Conservation (phyloP, 495 filamentous ascomycete genomes). For the Tuber indicum region DNA sequence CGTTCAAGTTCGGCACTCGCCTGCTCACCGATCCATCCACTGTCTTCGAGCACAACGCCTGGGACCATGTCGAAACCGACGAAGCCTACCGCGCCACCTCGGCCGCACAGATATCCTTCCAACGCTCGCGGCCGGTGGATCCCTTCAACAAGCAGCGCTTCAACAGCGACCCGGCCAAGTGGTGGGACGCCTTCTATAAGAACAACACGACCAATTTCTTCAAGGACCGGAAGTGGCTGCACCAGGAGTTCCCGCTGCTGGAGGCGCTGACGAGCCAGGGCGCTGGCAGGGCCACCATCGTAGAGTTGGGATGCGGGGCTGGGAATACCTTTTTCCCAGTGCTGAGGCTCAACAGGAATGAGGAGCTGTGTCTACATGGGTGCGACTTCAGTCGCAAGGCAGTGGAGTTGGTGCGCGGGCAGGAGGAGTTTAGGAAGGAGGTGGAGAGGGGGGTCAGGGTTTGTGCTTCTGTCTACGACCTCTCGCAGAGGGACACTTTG, state of each 20-base stretch:
- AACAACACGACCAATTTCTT: slow-evolving; percentile 96
- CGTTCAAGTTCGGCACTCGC: slow-evolving; percentile 92
- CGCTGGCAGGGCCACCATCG: slow-evolving; percentile 56
- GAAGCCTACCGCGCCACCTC: slow-evolving; percentile 74
- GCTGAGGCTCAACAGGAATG: slow-evolving; percentile 70
- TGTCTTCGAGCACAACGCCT: slow-evolving; percentile 93
- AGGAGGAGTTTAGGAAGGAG: slow-evolving; percentile 50
- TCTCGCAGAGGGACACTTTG: slow-evolving; percentile 54
- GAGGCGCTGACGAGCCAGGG: slow-evolving; percentile 56
- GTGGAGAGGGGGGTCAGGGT: slow-evolving; percentile 53
- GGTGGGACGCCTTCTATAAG: slow-evolving; percentile 69
- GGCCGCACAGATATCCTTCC: slow-evolving; percentile 69
- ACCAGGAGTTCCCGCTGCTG: slow-evolving; percentile 87
- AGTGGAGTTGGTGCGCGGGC: slow-evolving; percentile 75
- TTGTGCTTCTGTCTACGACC: slow-evolving; percentile 88
- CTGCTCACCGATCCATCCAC: slow-evolving; percentile 73
- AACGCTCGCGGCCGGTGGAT: slow-evolving; percentile 73
- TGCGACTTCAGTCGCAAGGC: slow-evolving; percentile 91
- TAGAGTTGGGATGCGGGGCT: slow-evolving; percentile 91
- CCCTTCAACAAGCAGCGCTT: slow-evolving; percentile 82
- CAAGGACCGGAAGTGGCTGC: slow-evolving; percentile 95
- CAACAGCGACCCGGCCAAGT: slow-evolving; percentile 81
- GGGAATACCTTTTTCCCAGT: slow-evolving; percentile 95
- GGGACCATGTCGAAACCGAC: slow-evolving; percentile 93
- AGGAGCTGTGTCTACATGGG: slow-evolving; percentile 70